Base-by-base conservation (phyloP, 768 basidiomycete species). In the Russula lepida region DNA sequence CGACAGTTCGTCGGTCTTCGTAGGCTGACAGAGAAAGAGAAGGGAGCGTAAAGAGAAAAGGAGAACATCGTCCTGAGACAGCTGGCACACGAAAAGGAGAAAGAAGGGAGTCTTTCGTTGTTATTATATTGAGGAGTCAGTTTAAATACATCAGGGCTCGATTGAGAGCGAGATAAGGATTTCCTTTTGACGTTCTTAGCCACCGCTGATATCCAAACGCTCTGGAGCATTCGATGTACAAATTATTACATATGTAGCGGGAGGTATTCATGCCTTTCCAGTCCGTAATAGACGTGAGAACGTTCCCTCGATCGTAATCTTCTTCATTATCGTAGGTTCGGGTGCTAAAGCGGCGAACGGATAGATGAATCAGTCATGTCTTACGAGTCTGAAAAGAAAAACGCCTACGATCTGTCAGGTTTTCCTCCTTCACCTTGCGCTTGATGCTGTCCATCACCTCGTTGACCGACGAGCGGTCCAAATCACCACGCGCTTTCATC, bases 401-500 rank as follows among this genome's bases (percentile, higher is more conserved):
- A 9, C 19, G 81, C 89, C 76, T 72, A 92, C 91, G 90, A 74
- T 92, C 91, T 47, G 79, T 78, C 61, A 93, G 67, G 4, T 81
- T 81, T 69, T 98, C 94, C 30, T 97, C 94, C 72, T 89, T 94
- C 7, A 93, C 89, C 73, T 94, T 98, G 52, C 92, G 81, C 71
- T 88, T 90, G 66, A 98, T 79, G 60, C 89, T 91, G 13, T 95
- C 95, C 88, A 97, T 93, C 33, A 95, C 88, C 61, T 98, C 95
- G 67, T 77, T 87, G 19, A 86, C 89, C 15, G 85, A 84, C 1
- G 87, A 84, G n/a, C 92, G 83, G 73, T 97, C 94, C 56, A 98
- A 77, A 73, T 99, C 95, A 57, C 89, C 88, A 54, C 97, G 81
- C 5, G 89, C 84, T 70, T 86, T 90, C 81, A 98, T 88, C 49